These are phyloP conservation scores for Venturia nashicola DNA, from an alignment of 2,329 filamentous ascomycete species.

Conservation along the genomic window DNA sequence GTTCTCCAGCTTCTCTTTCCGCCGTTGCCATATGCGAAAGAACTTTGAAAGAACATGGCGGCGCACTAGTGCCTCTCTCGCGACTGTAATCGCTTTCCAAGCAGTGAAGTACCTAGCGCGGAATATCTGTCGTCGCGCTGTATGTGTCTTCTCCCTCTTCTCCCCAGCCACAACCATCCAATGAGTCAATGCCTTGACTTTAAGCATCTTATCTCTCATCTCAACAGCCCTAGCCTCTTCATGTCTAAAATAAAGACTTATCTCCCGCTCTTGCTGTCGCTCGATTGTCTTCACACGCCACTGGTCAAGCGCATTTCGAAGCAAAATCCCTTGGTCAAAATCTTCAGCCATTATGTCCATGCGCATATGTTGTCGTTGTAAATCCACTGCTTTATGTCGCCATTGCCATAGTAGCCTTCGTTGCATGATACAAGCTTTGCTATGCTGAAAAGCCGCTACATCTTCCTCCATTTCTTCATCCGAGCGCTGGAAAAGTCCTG, in stretches of 20 bases:
- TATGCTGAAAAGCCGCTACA: conserved; percentile 35
- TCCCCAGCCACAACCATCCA: conserved; percentile 57
- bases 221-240: conserved; percentile 48
- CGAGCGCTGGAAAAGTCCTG: not conserved
- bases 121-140: conserved; percentile 59
- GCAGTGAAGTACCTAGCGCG: conserved; percentile 55
- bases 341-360: conserved; percentile 16
- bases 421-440: conserved; percentile 19
- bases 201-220: conserved; percentile 53
- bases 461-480: conserved; percentile 29
- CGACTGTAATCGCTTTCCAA: conserved; percentile 53
- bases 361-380: conserved; percentile 17
- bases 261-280: conserved; percentile 4
- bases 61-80: conserved; percentile 43
- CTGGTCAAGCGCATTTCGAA: conserved; percentile 11
- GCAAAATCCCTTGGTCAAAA: conserved; percentile 10
- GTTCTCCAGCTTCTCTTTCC: conserved; percentile 23
- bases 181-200: conserved; percentile 52
- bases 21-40: conserved; percentile 39
- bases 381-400: conserved; percentile 29
- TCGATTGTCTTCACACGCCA: not conserved
- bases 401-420: conserved; percentile 30
- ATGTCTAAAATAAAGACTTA: not conserved
- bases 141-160: conserved; percentile 52
- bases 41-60: conserved; percentile 43